Evolutionary conservation across 208 protist species (phyloP), one percentile per base, ranked within the genome.

Genomic region (Leishmania braziliensis): DNA sequence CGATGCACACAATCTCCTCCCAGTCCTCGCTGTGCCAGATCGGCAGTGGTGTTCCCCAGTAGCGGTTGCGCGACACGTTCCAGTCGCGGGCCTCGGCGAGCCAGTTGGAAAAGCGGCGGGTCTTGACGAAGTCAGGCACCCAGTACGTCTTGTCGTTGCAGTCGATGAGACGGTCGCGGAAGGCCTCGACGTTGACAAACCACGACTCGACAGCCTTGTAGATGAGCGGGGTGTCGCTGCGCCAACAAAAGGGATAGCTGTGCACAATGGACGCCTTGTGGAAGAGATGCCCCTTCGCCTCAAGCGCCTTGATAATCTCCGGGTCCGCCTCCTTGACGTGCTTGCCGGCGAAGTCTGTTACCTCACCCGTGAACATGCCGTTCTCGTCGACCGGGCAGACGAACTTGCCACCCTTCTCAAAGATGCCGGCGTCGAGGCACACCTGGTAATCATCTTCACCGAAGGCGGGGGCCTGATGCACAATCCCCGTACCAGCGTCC

Each of bases 191-290:
- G 66, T 96, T 93, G 48, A 99, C 98, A 85, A 99, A 99, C 99
- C 99, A 99, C 72, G 96, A 98, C 71, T 99, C 98, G 23, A 99
- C 95, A 0, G 99, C 97, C 83, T 96, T 97, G 86, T 99, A 99
- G 75, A 99, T 95, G 50, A 99, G 94, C 53, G 99, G 99, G 39
- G 99, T 99, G 50, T 99, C 97, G 75, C 97, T 99, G 74, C 99
- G 91, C 99, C 99, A 99, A 95, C 99, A 99, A 92, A 99, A 99
- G 51, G 99, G 99, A 92, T 99, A 99, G 71, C 87, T 97, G 88
- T 99, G 99, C 26, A 94, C 92, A 75, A 99, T 97, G 50, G 89
- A 92, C 63, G 84, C 94, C 62, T 95, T 89, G 60, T 92, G 83
- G 10, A 99, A 76, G 0, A 99, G 62, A n/a, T 97, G 85, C 54